Base-by-base conservation (phyloP, 2,329 filamentous ascomycete species). In the Calcarisporium arbuscula region DNA sequence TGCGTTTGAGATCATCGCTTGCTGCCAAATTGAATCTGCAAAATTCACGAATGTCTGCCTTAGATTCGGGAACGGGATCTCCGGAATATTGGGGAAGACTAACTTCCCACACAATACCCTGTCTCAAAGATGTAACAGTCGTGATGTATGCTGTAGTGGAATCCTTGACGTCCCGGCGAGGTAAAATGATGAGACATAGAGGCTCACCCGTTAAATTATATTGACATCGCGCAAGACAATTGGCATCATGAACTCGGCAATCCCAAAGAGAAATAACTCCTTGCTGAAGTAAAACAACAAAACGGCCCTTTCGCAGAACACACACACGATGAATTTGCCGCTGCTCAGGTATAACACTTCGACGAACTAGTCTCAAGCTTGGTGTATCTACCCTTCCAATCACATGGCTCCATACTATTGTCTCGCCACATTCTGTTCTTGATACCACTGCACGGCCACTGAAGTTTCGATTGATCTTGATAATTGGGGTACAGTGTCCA, bases 391-490 rank as follows among this genome's bases (percentile, higher is more conserved):
- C 19, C 18, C 15, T 38, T 14, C 19, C 63, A 18, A 67, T 58
- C 35, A 68, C 62, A 54, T 94, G 85, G 41, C 74, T 78, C 89
- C 89, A 95, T 4, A 95, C 74, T 44, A 90, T 79, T 38, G 80
- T 82, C 55, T 94, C 85, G 40, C 86, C 84, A 28, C 80, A 70
- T 39, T 78, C 71, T 0, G 89, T 94, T 33, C 86, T 74, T 6
- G 89, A 94, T 20, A 94, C 78, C 28, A 95, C 67, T 5, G 86
- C 82, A 43, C 78, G 73, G 8, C 88, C 89, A 49, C 80, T 85
- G 28, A 83, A 84, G 50, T 89, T 94, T 41, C 88, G 81, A 29
- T 94, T 82, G 40, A 95, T 85, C 53, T 94, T 94, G 50, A 83
- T 82, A 42, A 95, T 78, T 0, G 85, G 70, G 12, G 74, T 74